Conservation (phyloP, 306 rosid genomes). For the Luffa acutangula region DNA sequence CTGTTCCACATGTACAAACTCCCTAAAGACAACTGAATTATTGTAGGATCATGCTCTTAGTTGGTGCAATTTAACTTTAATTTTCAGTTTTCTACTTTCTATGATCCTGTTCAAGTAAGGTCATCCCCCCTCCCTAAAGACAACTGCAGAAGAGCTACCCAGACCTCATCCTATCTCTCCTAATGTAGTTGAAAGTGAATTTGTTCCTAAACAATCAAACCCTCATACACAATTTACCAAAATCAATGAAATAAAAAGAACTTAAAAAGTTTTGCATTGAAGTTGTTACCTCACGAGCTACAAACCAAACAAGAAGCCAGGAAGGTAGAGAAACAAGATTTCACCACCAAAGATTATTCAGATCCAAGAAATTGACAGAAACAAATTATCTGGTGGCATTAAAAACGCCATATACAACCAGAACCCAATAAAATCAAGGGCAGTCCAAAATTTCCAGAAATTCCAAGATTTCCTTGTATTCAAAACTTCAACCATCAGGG, state of each 20-base stretch:
- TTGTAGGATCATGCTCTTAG: too few species aligned
- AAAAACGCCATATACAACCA: neutral
- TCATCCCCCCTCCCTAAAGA: too few species aligned
- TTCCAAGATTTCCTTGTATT: neutral
- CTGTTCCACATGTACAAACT: constrained; percentile 59
- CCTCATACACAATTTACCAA: constrained; percentile 64
- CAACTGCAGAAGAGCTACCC: neutral
- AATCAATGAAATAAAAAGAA: constrained; percentile 67
- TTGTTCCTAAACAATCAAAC: neutral
- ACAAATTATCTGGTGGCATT: neutral
- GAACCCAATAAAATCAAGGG: neutral
- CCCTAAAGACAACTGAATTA: too few species aligned
- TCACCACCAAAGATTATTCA: neutral
- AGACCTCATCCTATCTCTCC: neutral
- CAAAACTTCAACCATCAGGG: neutral
- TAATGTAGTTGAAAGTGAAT: neutral
- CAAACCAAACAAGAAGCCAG: too few species aligned
- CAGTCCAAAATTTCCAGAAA: neutral
- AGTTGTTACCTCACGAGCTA: constrained; percentile 80
- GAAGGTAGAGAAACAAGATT: too few species aligned
- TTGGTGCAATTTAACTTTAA: too few species aligned
- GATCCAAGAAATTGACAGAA: neutral
- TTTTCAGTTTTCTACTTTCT: too few species aligned
- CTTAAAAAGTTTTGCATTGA: constrained; percentile 75
- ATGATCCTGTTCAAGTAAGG: too few species aligned